Evolutionary conservation across 768 basidiomycete genomes (phyloP).

Genomic region (Boletus pseudopeckii): DNA sequence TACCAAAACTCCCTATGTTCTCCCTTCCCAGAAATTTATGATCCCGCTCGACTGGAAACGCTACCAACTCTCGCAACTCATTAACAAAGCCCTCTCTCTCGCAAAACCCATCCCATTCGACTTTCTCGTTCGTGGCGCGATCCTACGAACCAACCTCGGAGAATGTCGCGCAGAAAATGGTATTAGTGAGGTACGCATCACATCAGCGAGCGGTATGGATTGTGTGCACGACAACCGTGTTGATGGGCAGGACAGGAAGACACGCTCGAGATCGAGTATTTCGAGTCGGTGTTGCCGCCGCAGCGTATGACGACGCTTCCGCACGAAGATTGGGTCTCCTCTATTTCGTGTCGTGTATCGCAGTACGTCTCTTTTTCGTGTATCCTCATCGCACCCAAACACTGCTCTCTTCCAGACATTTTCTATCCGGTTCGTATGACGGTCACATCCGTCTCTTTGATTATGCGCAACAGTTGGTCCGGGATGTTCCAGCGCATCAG

Average conservation of each 20-base stretch:
- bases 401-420: slow-evolving; percentile 42
- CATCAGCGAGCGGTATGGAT: not conserved
- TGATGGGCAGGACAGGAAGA: slow-evolving; percentile 57
- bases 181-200: not conserved
- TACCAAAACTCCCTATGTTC: slow-evolving; percentile 18
- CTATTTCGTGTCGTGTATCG: slow-evolving; percentile 8
- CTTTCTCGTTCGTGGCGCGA: slow-evolving; percentile 78
- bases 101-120: slow-evolving; percentile 84
- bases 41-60: slow-evolving; percentile 87
- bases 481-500: slow-evolving; percentile 49
- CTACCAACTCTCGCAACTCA: slow-evolving; percentile 95
- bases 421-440: slow-evolving; percentile 81
- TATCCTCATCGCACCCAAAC: not conserved
- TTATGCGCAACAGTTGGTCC: slow-evolving; percentile 56
- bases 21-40: slow-evolving; percentile 81
- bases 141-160: slow-evolving; percentile 59
- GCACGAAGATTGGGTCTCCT: slow-evolving; percentile 80
- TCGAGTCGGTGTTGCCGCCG: slow-evolving; percentile 85
- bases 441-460: slow-evolving; percentile 72
- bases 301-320: slow-evolving; percentile 74
- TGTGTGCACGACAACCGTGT: not conserved
- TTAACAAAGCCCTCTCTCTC: slow-evolving; percentile 81
- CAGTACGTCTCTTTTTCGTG: slow-evolving; percentile 7
- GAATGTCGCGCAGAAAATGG: not conserved
- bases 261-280: slow-evolving; percentile 88